phyloP scores from a whole-genome alignment of 208 protist species.

The Leishmania lainsoni region DNA sequence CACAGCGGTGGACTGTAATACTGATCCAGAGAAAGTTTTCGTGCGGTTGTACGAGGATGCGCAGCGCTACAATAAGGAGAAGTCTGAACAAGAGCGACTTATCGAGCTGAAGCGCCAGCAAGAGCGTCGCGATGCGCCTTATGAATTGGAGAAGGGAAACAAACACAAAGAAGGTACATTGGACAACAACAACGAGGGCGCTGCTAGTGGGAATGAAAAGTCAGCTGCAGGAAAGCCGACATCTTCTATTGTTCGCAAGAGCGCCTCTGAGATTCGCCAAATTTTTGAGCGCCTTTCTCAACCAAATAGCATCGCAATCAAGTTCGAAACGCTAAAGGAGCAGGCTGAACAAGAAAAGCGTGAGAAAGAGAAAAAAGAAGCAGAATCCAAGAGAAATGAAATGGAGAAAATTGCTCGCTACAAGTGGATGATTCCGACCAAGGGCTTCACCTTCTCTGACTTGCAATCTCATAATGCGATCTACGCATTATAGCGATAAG shows the following conservation, averaged over 20 bases:
- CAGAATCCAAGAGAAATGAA: conserved; percentile 29
- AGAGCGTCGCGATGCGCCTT: conserved; percentile 24
- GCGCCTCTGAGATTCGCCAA: conserved; percentile 26
- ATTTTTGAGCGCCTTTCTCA: conserved; percentile 65
- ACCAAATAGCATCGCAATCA: conserved; percentile 35
- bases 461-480: conserved; percentile 54
- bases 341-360: conserved; percentile 30
- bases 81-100: conserved; percentile 33
- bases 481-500: conserved; percentile 4
- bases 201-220: conserved; percentile 3
- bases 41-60: conserved; percentile 63
- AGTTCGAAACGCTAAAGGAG: conserved; percentile 42
- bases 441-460: conserved; percentile 53
- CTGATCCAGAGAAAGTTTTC: conserved; percentile 37
- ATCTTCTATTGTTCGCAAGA: not conserved
- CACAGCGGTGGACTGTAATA: not conserved
- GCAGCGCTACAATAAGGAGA: conserved; percentile 46
- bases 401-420: conserved; percentile 36
- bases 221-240: conserved; percentile 4
- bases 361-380: conserved; percentile 25
- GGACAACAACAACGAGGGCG: not conserved
- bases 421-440: conserved; percentile 44
- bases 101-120: conserved; percentile 34
- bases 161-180: not conserved
- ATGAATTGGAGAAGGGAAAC: conserved; percentile 11